Conservation (phyloP, 78 protist species). For the Dictyostelium brefeldianum region DNA sequence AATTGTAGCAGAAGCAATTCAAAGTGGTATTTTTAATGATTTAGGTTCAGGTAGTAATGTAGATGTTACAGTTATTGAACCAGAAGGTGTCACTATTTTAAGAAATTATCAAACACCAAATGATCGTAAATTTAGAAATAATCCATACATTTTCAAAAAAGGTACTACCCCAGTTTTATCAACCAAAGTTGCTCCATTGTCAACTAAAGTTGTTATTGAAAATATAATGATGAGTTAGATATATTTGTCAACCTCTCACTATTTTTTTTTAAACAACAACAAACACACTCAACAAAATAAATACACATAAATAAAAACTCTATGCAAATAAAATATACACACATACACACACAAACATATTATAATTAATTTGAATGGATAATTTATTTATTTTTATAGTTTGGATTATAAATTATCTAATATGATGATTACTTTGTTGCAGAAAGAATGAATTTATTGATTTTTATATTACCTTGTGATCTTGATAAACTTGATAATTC, state of each 20-base stretch:
- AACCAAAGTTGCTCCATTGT: background rate
- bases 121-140: slow-evolving; percentile 75
- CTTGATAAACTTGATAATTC: background rate
- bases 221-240: slow-evolving; percentile 18
- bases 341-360: no score
- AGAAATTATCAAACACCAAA: slow-evolving; percentile 78
- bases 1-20: slow-evolving; percentile 95
- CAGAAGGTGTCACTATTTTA: slow-evolving; percentile 66
- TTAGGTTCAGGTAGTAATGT: slow-evolving; percentile 98
- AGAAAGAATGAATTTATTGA: no score
- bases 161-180: slow-evolving; percentile 79
- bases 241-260: background rate
- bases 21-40: slow-evolving; percentile 99
- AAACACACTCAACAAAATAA: background rate
- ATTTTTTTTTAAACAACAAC: background rate
- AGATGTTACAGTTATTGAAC: slow-evolving; percentile 95
- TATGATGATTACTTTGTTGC: no score
- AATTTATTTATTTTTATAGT: no score
- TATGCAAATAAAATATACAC: background rate
- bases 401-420: no score
- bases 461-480: no score
- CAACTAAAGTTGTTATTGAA: slow-evolving; percentile 26
- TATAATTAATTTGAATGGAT: no score
- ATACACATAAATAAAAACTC: background rate
- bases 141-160: slow-evolving; percentile 31